Evolutionary conservation across 192 early-diverging fungal genomes (phyloP).

Genomic region (Podochytrium sp.): DNA sequence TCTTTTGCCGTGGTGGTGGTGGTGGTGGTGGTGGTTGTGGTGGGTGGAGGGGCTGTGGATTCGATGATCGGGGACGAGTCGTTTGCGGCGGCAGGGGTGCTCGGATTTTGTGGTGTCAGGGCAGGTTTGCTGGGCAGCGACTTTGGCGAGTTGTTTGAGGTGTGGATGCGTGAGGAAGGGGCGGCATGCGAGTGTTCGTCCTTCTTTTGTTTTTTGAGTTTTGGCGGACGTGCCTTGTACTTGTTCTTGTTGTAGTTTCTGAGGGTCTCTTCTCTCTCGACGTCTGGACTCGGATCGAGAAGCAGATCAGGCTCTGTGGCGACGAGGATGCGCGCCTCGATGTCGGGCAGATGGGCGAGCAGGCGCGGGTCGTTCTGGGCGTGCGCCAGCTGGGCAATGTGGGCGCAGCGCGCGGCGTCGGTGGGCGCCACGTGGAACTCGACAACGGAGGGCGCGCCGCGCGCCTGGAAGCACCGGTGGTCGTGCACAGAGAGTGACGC

Average conservation of each 20-base stretch:
- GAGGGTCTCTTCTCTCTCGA: slow-evolving; percentile 2
- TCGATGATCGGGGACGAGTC: not conserved
- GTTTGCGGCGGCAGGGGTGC: not conserved
- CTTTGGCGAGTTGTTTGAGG: not conserved
- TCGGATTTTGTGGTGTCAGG: not conserved
- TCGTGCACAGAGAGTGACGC: slow-evolving; percentile 6
- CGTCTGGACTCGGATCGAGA: slow-evolving; percentile 19
- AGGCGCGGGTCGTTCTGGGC: not conserved
- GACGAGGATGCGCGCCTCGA: slow-evolving; percentile 25
- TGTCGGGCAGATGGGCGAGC: not conserved
- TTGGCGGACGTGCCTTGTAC: not conserved
- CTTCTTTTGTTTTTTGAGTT: slow-evolving; percentile 1
- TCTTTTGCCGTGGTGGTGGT: not conserved
- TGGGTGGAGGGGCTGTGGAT: not conserved
- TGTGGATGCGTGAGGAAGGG: not conserved
- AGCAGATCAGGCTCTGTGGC: slow-evolving; percentile 1
- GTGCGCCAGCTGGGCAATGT: not conserved
- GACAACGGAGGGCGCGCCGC: slow-evolving; percentile 2
- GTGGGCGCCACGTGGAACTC: slow-evolving; percentile 7
- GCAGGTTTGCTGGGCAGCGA: not conserved
- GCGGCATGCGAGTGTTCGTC: not conserved
- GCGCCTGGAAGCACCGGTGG: not conserved
- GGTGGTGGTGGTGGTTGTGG: not conserved
- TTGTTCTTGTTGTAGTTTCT: slow-evolving; percentile 4
- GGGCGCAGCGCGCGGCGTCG: not conserved